Base-by-base conservation (phyloP, 2,329 filamentous ascomycete genomes). In the Aureobasidium pullulans region DNA sequence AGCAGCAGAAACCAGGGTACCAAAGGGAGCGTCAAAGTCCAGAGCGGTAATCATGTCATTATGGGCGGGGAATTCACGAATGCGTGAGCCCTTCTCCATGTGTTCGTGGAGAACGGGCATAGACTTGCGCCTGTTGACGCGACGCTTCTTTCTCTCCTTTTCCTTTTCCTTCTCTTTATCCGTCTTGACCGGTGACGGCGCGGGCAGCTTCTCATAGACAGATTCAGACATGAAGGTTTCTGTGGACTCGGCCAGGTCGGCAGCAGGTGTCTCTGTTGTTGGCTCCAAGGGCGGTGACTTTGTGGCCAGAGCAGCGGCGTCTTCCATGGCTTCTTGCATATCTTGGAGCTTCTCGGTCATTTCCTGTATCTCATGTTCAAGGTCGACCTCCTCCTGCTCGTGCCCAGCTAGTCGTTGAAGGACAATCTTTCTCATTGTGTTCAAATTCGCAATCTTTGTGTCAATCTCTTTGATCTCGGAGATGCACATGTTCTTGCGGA, bases 1-100 rank as follows among this genome's bases (percentile, higher is more conserved):
- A 9, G 92, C 89, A 9, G 94, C 88, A 7, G 91, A 93, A 6
- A 97, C 90, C 83, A 97, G 85, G 19, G 90, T 95, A 15, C 94
- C 94, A 72, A 97, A 97, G 0, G 94, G 94, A n/a, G 88, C 88
- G 71, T 99, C 94, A 72, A 99, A 99, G 74, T 97, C 94, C 62
- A 99, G 73, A 7, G 93, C 88, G 0, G 92, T 96, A 63, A 99
- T 88, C 60, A 82, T 83, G 70, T 99, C 94, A 56, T 84, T 85
- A 72, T 99, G 94, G 2, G 93, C 91, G 65, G 89, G 86, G 60
- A 97, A 82, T 71, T 96, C 90, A 65, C 88, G 88, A 68, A 99
- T 96, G 68, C 83, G 84, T 36, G 89, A 91, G 16, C 94, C 94
- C 3, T 93, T 86, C 64, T 95, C 87, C 71, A 96, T 90, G 73